These are phyloP conservation scores for Irpex sp. DNA, from an alignment of 1,284 basidiomycete genomes.

Conservation along the genomic window DNA sequence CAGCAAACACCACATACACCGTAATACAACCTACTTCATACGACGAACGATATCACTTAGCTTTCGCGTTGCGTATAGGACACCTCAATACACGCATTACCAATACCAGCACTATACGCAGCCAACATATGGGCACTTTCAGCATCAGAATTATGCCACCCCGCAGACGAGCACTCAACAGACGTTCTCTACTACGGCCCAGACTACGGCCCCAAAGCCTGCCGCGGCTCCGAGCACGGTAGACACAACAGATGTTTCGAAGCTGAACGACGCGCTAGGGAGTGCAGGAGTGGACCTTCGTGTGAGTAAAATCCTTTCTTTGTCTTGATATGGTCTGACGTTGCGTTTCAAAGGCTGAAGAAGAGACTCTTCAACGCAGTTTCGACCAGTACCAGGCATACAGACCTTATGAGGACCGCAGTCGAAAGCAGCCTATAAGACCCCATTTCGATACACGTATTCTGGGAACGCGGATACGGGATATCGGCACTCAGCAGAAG, in stretches of 20 bases:
- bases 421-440: conserved; percentile 63
- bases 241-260: conserved; percentile 69
- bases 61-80: neutral
- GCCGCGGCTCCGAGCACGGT: conserved; percentile 29
- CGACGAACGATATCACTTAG: neutral
- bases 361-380: conserved; percentile 68
- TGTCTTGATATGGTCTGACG: neutral
- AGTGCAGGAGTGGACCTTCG: conserved; percentile 80
- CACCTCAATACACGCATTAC: conserved; percentile 6
- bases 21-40: neutral
- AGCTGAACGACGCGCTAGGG: conserved; percentile 76
- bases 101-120: conserved; percentile 10
- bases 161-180: conserved; percentile 13
- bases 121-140: conserved; percentile 7
- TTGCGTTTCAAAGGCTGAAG: conserved; percentile 57
- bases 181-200: conserved; percentile 1
- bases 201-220: conserved; percentile 11
- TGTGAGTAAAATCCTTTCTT: conserved; percentile 35
- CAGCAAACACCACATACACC: conserved; percentile 7
- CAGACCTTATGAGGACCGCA: conserved; percentile 66
- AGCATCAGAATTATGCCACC: conserved; percentile 19
- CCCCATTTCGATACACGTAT: conserved; percentile 63
- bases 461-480: conserved; percentile 60
- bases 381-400: conserved; percentile 58
- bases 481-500: conserved; percentile 60